phyloP scores from a whole-genome alignment of 805 yeast species.

The Hanseniaspora taiwanica region DNA sequence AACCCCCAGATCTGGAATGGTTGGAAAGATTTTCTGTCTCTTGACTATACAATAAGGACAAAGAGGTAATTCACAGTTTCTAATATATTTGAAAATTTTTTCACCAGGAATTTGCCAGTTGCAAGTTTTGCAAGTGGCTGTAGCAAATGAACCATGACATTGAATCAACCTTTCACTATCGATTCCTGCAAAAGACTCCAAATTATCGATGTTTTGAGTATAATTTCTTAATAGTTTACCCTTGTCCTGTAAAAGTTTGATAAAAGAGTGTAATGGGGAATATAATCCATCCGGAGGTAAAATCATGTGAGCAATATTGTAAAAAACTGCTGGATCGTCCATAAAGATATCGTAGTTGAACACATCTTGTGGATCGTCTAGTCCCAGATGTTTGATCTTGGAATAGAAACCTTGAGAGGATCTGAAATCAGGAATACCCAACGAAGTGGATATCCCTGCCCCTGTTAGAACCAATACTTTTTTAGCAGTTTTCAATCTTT shows the following conservation, averaged over 20 bases:
- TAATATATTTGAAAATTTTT: constrained; percentile 44
- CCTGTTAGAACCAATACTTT: constrained; percentile 73
- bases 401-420: constrained; percentile 79
- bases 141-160: constrained; percentile 88
- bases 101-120: constrained; percentile 53
- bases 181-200: constrained; percentile 74
- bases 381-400: constrained; percentile 49
- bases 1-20: constrained; percentile 4
- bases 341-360: constrained; percentile 62
- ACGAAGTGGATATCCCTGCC: constrained; percentile 82
- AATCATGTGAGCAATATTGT: constrained; percentile 75
- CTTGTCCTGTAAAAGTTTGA: constrained; percentile 57
- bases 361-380: constrained; percentile 83
- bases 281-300: constrained; percentile 56
- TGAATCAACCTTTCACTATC: constrained; percentile 55
- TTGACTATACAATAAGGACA: constrained; percentile 54
- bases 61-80: constrained; percentile 46
- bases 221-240: constrained; percentile 71
- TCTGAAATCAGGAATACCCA: constrained; percentile 88
- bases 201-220: constrained; percentile 82
- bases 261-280: constrained; percentile 75
- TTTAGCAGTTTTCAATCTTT: constrained; percentile 38
- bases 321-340: constrained; percentile 68
- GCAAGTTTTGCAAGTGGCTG: constrained; percentile 76
- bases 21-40: constrained; percentile 25